phyloP scores from a whole-genome alignment of 192 early-diverging fungal species.

The Phycomyces nitens region DNA sequence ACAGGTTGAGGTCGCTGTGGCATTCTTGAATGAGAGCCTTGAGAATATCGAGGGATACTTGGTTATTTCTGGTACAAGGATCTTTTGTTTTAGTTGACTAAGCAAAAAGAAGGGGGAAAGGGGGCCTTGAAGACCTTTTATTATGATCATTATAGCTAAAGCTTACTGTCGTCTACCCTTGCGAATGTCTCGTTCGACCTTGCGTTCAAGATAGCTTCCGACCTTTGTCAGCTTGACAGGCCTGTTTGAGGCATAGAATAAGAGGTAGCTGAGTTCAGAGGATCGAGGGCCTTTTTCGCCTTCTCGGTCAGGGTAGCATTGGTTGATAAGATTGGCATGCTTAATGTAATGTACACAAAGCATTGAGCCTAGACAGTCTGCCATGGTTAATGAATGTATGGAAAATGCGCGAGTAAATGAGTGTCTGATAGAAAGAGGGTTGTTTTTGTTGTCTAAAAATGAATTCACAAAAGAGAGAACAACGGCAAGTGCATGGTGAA shows the following conservation, averaged over 20 bases:
- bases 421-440: no score
- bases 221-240: conserved; percentile 91
- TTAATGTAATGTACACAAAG: conserved; percentile 51
- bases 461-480: no score
- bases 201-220: conserved; percentile 73
- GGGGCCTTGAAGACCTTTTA: not conserved
- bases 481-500: no score
- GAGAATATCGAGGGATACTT: conserved; percentile 72
- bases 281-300: conserved; percentile 73
- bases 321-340: conserved; percentile 74
- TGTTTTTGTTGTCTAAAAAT: no score
- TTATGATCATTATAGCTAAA: not conserved
- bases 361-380: not conserved
- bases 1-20: conserved; percentile 73
- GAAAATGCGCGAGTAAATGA: no score
- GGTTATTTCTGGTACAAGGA: conserved; percentile 46
- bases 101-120: not conserved
- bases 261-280: conserved; percentile 78
- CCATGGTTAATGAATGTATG: not conserved
- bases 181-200: conserved; percentile 61
- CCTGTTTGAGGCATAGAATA: conserved; percentile 84
- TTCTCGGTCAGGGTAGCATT: conserved; percentile 64
- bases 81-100: not conserved
- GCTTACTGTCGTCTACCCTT: conserved; percentile 62
- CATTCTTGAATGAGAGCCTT: conserved; percentile 70